Percentiles rank a stretch among this genome's conserved stretches.
phyloP scores from a whole-genome alignment of 345 rosid species.

The Zanthoxylum bungeanum region DNA sequence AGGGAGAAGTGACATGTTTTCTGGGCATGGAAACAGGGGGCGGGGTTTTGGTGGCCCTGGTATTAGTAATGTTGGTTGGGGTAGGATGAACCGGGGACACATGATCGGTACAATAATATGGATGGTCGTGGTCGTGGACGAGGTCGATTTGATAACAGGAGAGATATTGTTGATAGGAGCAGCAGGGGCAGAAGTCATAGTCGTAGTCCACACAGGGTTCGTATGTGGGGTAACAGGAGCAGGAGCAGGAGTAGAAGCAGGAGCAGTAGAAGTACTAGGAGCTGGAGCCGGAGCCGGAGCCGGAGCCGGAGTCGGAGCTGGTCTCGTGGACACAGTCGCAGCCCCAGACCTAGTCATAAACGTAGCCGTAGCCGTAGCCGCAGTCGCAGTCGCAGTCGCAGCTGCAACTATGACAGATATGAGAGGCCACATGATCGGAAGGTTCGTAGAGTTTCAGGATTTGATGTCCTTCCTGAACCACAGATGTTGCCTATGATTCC shows the following conservation, averaged over 20 bases:
- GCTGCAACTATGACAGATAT: conserved; percentile 43
- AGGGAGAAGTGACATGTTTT: conserved; percentile 45
- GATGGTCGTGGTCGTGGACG: conserved; percentile 70
- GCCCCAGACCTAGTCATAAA: conserved; percentile 33
- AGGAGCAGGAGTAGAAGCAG: conserved; percentile 40
- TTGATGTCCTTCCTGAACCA: conserved; percentile 26
- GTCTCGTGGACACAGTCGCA: conserved; percentile 21
- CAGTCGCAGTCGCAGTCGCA: conserved; percentile 21
- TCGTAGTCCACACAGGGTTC: conserved; percentile 68
- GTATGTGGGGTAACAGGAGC: conserved; percentile 50
- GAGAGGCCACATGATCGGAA: conserved; percentile 36
- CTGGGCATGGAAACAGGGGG: conserved; percentile 65
- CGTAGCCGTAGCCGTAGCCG: conserved; percentile 13
- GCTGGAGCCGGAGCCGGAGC: conserved; percentile 40
- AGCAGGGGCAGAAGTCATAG: conserved; percentile 67
- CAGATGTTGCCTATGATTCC: conserved; percentile 18
- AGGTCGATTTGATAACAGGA: conserved; percentile 76
- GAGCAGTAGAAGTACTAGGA: conserved; percentile 34
- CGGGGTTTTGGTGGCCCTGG: conserved; percentile 61
- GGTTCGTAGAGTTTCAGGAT: conserved; percentile 22
- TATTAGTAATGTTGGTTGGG: conserved; percentile 42
- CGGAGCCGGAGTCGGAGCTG: conserved; percentile 43
- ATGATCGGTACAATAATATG: conserved; percentile 53
- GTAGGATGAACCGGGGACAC: conserved; percentile 56
- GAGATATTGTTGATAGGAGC: conserved; percentile 42